phyloP scores from a whole-genome alignment of 495 filamentous ascomycete species.

The Xylaria castorea region DNA sequence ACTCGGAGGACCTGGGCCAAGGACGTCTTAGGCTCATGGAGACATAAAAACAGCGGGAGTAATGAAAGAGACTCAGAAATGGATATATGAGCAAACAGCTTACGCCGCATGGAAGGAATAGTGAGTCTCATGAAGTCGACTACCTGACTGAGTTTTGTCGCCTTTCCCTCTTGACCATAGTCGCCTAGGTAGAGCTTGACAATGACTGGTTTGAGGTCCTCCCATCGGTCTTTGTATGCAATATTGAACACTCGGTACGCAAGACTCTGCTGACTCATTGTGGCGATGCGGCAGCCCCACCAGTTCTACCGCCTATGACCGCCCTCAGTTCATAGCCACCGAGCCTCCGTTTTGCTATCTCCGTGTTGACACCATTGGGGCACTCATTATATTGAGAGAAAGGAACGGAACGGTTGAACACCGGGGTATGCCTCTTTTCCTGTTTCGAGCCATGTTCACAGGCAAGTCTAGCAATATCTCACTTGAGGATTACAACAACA shows the following conservation, averaged over 20 bases:
- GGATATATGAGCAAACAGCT: not conserved
- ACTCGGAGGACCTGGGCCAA: not conserved
- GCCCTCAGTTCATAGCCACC: too few relatives aligned
- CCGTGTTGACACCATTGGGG: too few relatives aligned
- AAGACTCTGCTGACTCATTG: not conserved
- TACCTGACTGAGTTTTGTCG: not conserved
- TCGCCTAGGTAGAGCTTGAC: not conserved
- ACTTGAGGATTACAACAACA: too few relatives aligned
- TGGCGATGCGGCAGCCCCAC: too few relatives aligned
- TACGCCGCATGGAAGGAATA: slow-evolving; percentile 15
- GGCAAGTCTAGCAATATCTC: too few relatives aligned
- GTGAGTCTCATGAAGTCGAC: not conserved
- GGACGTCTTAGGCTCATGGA: not conserved
- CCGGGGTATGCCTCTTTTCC: too few relatives aligned
- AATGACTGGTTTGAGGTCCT: not conserved
- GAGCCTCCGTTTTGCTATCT: too few relatives aligned
- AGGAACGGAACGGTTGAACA: too few relatives aligned
- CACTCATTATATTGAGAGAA: too few relatives aligned
- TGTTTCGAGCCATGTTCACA: too few relatives aligned
- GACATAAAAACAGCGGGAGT: not conserved
- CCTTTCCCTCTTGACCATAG: not conserved
- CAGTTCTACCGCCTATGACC: too few relatives aligned
- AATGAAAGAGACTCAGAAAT: not conserved
- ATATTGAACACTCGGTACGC: too few relatives aligned
- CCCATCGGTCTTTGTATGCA: not conserved